A percentile compares a stretch with the other conserved stretches of the same genome.
Evolutionary conservation across 345 rosid genomes (phyloP).

Genomic region (Dipteronia sinensis): DNA sequence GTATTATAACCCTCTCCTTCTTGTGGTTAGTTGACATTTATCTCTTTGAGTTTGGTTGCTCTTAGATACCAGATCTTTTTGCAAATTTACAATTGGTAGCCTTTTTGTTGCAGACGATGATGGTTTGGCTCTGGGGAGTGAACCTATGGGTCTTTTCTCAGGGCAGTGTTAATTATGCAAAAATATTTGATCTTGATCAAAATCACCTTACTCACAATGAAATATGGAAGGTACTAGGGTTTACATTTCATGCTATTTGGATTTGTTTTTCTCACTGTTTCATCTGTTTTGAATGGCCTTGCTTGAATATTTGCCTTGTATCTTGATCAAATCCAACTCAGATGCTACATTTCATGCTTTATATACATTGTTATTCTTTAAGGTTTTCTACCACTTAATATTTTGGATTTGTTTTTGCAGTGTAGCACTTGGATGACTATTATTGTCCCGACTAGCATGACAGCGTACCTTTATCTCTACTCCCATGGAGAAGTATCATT

Average conservation of each 20-base stretch:
- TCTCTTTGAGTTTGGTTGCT: neutral
- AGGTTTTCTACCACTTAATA: neutral
- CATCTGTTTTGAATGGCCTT: neutral
- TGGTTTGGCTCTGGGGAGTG: constrained; percentile 99
- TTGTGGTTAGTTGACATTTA: constrained; percentile 61
- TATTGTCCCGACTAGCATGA: constrained; percentile 95
- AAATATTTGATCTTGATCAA: constrained; percentile 77
- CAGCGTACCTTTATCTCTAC: constrained; percentile 88
- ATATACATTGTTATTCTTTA: neutral
- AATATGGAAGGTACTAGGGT: constrained; percentile 80
- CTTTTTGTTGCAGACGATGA: constrained; percentile 60
- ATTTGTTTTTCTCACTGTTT: neutral
- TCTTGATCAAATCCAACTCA: neutral
- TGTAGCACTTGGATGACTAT: constrained; percentile 96
- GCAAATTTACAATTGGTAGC: neutral
- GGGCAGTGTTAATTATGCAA: constrained; percentile 71
- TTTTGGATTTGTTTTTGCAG: constrained; percentile 50
- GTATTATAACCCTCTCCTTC: constrained; percentile 94
- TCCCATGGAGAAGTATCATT: constrained; percentile 96
- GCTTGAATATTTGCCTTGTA: neutral
- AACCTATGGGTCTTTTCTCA: constrained; percentile 87
- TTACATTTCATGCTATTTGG: neutral
- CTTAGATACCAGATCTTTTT: constrained; percentile 8
- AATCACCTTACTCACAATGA: constrained; percentile 86
- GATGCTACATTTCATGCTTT: neutral